These are phyloP conservation scores for Excoecaria agallocha DNA, from an alignment of 345 rosid genomes.

Conservation along the genomic window DNA sequence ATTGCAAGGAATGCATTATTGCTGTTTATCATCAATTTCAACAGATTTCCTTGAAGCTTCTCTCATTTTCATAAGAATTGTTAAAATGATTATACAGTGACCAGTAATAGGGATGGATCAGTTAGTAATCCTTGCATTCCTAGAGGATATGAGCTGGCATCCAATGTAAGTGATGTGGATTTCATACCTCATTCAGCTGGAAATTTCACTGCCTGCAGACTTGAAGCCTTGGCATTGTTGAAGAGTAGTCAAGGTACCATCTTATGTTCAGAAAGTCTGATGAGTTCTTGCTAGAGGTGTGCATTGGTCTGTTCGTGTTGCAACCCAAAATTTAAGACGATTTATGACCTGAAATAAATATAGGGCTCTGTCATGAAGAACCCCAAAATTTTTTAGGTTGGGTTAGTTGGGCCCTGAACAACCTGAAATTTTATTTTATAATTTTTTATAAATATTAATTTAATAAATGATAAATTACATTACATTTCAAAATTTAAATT, in stretches of 20 bases:
- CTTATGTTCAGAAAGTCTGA: background rate
- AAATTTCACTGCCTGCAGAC: slow-evolving; percentile 45
- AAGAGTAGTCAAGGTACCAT: slow-evolving; percentile 34
- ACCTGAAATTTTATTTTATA: no score
- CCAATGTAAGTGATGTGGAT: slow-evolving; percentile 18
- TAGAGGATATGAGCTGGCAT: slow-evolving; percentile 32
- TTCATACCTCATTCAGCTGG: slow-evolving; percentile 32
- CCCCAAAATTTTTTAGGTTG: no score
- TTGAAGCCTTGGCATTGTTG: slow-evolving; percentile 36
- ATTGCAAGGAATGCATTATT: background rate
- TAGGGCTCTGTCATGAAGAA: no score
- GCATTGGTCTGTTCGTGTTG: no score
- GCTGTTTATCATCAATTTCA: slow-evolving; percentile 1
- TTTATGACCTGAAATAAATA: no score
- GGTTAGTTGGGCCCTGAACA: no score
- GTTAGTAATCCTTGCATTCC: slow-evolving; percentile 40
- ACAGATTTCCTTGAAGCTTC: slow-evolving; percentile 8
- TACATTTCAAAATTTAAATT: no score
- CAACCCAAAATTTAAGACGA: no score
- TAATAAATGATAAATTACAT: no score
- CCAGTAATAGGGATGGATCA: slow-evolving; percentile 13
- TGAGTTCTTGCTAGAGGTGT: background rate
- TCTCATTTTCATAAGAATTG: background rate
- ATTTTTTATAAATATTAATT: no score
- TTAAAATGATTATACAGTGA: slow-evolving; percentile 24